These are phyloP conservation scores for Dryas drummondii DNA, from an alignment of 306 rosid species.

Conservation along the genomic window DNA sequence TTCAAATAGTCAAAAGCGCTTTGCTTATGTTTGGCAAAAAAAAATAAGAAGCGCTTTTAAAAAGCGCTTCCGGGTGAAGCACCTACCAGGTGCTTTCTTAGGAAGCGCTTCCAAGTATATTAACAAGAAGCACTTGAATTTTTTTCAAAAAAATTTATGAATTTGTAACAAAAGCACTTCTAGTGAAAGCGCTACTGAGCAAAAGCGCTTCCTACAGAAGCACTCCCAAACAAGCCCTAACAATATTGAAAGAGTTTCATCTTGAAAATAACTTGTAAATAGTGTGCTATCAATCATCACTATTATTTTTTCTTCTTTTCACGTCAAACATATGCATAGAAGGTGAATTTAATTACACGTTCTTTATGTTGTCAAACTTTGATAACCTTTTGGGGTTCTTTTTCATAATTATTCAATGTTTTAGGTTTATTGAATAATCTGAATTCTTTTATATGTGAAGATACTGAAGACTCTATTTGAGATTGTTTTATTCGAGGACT, in stretches of 20 bases:
- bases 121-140: too few species aligned
- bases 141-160: too few species aligned
- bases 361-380: background rate
- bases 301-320: background rate
- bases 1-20: too few species aligned
- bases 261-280: background rate
- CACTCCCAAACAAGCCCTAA: too few species aligned
- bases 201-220: too few species aligned
- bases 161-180: too few species aligned
- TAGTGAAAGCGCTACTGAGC: too few species aligned
- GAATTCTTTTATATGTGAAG: constrained; percentile 32
- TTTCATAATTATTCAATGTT: background rate
- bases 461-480: constrained; percentile 83
- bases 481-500: constrained; percentile 78
- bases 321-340: background rate
- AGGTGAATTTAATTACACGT: background rate
- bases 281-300: background rate
- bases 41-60: too few species aligned
- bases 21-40: too few species aligned
- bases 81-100: too few species aligned
- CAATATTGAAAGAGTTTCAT: background rate
- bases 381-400: background rate
- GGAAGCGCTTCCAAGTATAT: too few species aligned
- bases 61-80: too few species aligned
- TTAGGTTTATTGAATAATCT: background rate